These are phyloP conservation scores for Tulasnella calospora DNA, from an alignment of 768 basidiomycete species.

Conservation along the genomic window DNA sequence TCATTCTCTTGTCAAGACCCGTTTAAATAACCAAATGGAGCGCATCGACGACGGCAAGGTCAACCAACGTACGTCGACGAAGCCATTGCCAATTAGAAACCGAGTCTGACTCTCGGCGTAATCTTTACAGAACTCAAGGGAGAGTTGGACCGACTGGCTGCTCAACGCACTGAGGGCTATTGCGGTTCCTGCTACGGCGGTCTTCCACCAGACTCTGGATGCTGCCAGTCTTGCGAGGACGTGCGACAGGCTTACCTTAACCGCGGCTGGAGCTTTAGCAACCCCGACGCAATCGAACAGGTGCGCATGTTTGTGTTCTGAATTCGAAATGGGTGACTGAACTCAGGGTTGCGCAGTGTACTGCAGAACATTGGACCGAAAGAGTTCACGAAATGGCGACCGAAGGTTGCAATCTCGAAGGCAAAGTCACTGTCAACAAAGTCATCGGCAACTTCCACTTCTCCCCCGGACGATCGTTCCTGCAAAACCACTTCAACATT, in stretches of 20 bases:
- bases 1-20: constrained; percentile 81
- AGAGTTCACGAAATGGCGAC: constrained; percentile 85
- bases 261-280: constrained; percentile 91
- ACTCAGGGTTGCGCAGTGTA: constrained; percentile 55
- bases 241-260: constrained; percentile 85
- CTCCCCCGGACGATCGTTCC: constrained; percentile 94
- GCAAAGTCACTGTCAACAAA: constrained; percentile 91
- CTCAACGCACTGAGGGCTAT: constrained; percentile 55
- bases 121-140: constrained; percentile 61
- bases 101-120: constrained; percentile 40
- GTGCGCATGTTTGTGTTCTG: constrained; percentile 42
- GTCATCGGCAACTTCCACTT: constrained; percentile 94
- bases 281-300: constrained; percentile 90
- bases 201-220: constrained; percentile 62
- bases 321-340: not conserved
- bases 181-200: constrained; percentile 98
- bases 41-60: constrained; percentile 39
- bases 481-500: constrained; percentile 68
- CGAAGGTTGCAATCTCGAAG: constrained; percentile 92
- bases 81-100: not conserved
- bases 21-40: constrained; percentile 57
- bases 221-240: constrained; percentile 95
- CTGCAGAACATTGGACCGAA: constrained; percentile 90
- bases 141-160: constrained; percentile 75
- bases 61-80: constrained; percentile 22